These are phyloP conservation scores for Lactuca saligna DNA, from an alignment of 129 eudicot genomes.

Conservation along the genomic window DNA sequence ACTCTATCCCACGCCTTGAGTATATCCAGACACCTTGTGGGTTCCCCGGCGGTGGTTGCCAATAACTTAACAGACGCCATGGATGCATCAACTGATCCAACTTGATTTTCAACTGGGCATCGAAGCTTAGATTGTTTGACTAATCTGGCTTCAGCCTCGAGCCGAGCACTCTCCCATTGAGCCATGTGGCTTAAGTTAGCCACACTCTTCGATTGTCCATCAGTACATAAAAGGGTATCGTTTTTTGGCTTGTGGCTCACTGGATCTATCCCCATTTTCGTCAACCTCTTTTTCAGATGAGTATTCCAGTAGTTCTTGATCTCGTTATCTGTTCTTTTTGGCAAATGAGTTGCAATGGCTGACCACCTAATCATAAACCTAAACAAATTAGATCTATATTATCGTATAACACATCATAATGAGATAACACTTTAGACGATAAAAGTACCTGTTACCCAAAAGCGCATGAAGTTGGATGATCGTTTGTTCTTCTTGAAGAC, in stretches of 20 bases:
- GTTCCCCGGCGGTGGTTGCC: slow-evolving; percentile 14
- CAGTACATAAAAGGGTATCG: slow-evolving; percentile 48
- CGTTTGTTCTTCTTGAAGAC: slow-evolving; percentile 89
- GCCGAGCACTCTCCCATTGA: slow-evolving; percentile 97
- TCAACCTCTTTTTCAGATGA: slow-evolving; percentile 64
- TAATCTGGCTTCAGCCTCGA: slow-evolving; percentile 93
- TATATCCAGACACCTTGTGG: slow-evolving; percentile 54
- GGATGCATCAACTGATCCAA: slow-evolving; percentile 17
- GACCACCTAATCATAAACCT: slow-evolving; percentile 63
- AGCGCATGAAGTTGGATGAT: slow-evolving; percentile 99
- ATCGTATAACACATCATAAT: neutral
- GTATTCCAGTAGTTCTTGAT: slow-evolving; percentile 84
- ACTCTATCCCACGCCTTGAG: slow-evolving; percentile 67
- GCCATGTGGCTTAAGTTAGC: slow-evolving; percentile 98
- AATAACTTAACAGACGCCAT: slow-evolving; percentile 23
- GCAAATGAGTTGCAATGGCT: slow-evolving; percentile 76
- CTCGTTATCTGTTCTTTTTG: slow-evolving; percentile 74
- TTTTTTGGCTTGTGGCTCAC: slow-evolving; percentile 78
- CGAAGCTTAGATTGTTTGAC: slow-evolving; percentile 74
- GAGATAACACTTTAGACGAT: neutral
- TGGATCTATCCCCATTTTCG: slow-evolving; percentile 86
- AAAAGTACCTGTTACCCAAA: slow-evolving; percentile 74
- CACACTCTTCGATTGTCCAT: slow-evolving; percentile 58
- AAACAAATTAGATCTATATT: neutral
- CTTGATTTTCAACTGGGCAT: slow-evolving; percentile 16